Percentiles rank a stretch among this genome's conserved stretches.
phyloP scores from a whole-genome alignment of 768 basidiomycete species.

The Chalciporus piperatus region DNA sequence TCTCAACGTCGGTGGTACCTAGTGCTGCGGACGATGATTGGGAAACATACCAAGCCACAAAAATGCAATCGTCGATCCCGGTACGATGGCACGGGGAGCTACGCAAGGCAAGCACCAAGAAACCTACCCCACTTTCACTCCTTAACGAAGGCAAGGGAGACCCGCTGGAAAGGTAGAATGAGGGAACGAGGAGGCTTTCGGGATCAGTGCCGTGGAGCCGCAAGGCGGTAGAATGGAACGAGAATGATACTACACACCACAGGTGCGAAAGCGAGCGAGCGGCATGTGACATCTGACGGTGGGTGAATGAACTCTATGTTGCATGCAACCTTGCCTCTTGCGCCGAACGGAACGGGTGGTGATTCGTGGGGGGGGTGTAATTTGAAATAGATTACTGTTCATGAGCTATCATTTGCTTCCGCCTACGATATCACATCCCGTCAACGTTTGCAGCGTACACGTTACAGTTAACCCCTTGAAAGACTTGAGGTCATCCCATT shows the following conservation, averaged over 20 bases:
- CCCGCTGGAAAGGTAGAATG: too few relatives aligned
- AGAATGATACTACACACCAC: too few relatives aligned
- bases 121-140: too few relatives aligned
- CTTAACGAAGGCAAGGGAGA: too few relatives aligned
- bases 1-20: not conserved
- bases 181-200: too few relatives aligned
- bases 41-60: slow-evolving; percentile 10
- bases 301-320: not conserved
- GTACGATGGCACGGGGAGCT: not conserved
- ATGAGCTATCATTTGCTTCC: not conserved
- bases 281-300: not conserved
- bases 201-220: too few relatives aligned
- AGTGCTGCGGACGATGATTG: slow-evolving; percentile 3
- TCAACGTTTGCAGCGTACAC: not conserved
- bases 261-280: not conserved
- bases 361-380: not conserved
- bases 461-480: too few relatives aligned
- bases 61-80: slow-evolving; percentile 10
- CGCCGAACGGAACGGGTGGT: not conserved
- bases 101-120: not conserved
- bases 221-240: too few relatives aligned
- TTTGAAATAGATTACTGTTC: not conserved
- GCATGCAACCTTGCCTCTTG: not conserved
- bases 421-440: not conserved
- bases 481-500: too few relatives aligned